These are phyloP conservation scores for Aspergillus latus DNA, from an alignment of 2,329 filamentous ascomycete species.

Conservation along the genomic window DNA sequence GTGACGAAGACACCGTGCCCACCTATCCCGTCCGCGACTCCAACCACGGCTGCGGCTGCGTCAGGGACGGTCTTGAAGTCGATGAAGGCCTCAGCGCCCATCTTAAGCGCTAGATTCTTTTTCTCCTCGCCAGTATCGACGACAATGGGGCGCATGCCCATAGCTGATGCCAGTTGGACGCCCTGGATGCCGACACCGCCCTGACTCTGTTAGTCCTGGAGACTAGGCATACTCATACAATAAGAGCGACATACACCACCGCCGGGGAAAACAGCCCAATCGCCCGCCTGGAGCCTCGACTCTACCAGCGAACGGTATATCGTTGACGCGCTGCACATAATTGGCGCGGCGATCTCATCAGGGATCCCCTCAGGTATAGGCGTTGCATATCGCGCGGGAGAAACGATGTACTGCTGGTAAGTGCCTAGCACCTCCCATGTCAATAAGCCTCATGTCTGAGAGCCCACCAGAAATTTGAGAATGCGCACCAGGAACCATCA, in stretches of 20 bases:
- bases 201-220: no score
- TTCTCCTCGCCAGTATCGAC: constrained; percentile 54
- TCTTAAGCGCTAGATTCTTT: constrained; percentile 45
- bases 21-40: constrained; percentile 49
- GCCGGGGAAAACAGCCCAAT: constrained; percentile 49
- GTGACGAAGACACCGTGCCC: constrained; percentile 49
- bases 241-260: constrained; percentile 34
- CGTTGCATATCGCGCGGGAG: constrained; percentile 56
- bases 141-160: constrained; percentile 58
- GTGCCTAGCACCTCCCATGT: constrained; percentile 38
- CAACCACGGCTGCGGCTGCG: constrained; percentile 43
- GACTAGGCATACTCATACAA: no score
- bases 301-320: constrained; percentile 58
- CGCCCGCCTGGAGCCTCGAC: constrained; percentile 49
- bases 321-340: constrained; percentile 61
- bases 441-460: background rate
- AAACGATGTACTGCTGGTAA: constrained; percentile 61
- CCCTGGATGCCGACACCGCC: constrained; percentile 60
- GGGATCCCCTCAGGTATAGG: constrained; percentile 56
- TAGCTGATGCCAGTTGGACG: constrained; percentile 54
- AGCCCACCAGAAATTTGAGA: no score
- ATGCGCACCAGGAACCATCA: constrained; percentile 42
- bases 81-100: constrained; percentile 58
- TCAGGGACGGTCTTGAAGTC: constrained; percentile 51
- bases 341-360: constrained; percentile 57